A percentile compares a stretch with the other conserved stretches of the same genome.
Evolutionary conservation across 1,139 yeast species (phyloP).

Genomic region (Scheffersomyces quercinus): DNA sequence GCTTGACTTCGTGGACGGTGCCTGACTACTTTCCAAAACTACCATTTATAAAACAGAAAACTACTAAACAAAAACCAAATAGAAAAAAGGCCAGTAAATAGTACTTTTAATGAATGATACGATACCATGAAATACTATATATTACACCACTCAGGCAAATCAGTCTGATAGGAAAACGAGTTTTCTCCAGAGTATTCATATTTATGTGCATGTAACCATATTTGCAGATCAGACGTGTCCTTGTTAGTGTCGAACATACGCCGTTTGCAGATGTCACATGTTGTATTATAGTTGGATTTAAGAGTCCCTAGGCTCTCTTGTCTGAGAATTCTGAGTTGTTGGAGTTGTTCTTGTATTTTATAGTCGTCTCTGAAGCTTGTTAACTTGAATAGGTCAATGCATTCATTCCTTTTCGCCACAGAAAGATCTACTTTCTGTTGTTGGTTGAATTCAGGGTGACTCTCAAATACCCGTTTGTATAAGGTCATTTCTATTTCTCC

Average conservation of each 20-base stretch:
- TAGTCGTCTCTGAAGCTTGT: constrained; percentile 16
- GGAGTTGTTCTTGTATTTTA: constrained; percentile 7
- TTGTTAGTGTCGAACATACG: constrained; percentile 38
- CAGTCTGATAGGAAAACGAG: constrained; percentile 29
- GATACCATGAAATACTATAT: constrained; percentile 10
- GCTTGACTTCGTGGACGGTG: constrained; percentile 3
- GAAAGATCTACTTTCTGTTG: constrained; percentile 9
- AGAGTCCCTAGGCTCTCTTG: constrained; percentile 14
- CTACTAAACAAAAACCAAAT: not conserved
- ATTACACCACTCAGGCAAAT: constrained; percentile 40
- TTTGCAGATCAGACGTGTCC: constrained; percentile 32
- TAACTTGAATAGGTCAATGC: constrained; percentile 17
- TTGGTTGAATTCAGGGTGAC: constrained; percentile 13
- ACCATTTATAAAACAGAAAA: constrained; percentile 17
- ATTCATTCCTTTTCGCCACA: constrained; percentile 7
- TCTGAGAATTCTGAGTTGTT: constrained; percentile 7
- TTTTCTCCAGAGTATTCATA: constrained; percentile 33
- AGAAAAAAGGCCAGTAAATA: not conserved
- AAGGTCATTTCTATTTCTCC: constrained; percentile 29
- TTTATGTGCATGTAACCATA: constrained; percentile 62
- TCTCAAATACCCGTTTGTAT: constrained; percentile 23
- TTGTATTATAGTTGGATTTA: constrained; percentile 14
- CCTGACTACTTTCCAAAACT: constrained; percentile 20
- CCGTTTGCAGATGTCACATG: constrained; percentile 50
- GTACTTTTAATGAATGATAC: not conserved